Evolutionary conservation across 306 rosid genomes (phyloP).

Genomic region (Medicago lupulina): DNA sequence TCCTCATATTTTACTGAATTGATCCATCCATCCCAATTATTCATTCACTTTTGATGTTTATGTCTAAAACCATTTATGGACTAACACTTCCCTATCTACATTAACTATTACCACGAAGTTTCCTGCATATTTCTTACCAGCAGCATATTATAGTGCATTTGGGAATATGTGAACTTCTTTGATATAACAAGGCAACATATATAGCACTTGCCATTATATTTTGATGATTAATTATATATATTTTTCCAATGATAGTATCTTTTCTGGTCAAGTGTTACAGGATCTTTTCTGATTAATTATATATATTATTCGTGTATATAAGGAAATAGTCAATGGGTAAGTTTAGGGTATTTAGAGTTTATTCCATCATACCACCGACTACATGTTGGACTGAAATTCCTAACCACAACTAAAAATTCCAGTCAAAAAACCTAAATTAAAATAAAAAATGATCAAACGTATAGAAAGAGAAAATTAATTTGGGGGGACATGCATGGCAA

Average conservation of each 20-base stretch:
- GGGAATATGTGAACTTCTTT: background rate
- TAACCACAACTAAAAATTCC: background rate
- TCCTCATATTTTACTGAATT: too few relatives aligned
- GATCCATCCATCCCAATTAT: too few relatives aligned
- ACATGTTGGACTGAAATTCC: slow-evolving; percentile 6
- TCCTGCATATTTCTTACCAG: slow-evolving; percentile 28
- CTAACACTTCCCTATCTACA: background rate
- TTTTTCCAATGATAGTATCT: too few relatives aligned
- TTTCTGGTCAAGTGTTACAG: background rate
- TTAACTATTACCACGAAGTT: background rate
- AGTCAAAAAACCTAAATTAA: background rate
- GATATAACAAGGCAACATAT: slow-evolving; percentile 19
- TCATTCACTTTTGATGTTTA: background rate
- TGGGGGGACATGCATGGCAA: slow-evolving; percentile 21
- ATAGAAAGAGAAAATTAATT: slow-evolving; percentile 6
- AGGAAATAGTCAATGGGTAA: slow-evolving; percentile 14
- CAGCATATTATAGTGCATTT: background rate
- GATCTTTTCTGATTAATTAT: too few relatives aligned
- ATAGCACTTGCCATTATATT: slow-evolving; percentile 40
- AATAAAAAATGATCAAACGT: slow-evolving; percentile 19
- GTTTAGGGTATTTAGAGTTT: slow-evolving; percentile 41
- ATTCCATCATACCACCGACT: slow-evolving; percentile 29
- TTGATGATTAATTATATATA: slow-evolving; percentile 20
- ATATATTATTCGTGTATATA: too few relatives aligned
- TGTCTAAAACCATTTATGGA: background rate